phyloP scores from a whole-genome alignment of 1,139 yeast genomes.

The Dujonia santamariae region DNA sequence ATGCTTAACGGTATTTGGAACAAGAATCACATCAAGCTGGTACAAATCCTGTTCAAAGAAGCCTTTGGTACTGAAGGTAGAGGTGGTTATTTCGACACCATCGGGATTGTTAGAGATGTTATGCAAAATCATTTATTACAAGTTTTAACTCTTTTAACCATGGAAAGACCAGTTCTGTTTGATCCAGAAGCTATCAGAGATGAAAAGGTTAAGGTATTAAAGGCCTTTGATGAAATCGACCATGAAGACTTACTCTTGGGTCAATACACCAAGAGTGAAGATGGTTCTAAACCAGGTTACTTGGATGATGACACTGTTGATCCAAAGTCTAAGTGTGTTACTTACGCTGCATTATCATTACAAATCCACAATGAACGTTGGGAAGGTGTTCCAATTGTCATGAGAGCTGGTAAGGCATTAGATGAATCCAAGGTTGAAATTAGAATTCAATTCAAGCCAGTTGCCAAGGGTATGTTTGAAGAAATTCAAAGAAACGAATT shows the following conservation, averaged over 20 bases:
- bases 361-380: conserved; percentile 89
- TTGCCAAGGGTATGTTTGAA: conserved; percentile 76
- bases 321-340: conserved; percentile 77
- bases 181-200: conserved; percentile 94
- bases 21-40: conserved; percentile 67
- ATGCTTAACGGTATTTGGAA: conserved; percentile 86
- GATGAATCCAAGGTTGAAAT: conserved; percentile 93
- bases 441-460: conserved; percentile 87
- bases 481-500: conserved; percentile 88
- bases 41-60: conserved; percentile 92
- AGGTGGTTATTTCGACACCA: conserved; percentile 94
- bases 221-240: conserved; percentile 72
- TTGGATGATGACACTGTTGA: conserved; percentile 91
- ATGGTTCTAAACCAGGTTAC: conserved; percentile 87
- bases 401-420: conserved; percentile 96
- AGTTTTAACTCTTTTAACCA: conserved; percentile 84
- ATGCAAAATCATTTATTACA: conserved; percentile 97
- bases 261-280: conserved; percentile 80
- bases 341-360: conserved; percentile 84
- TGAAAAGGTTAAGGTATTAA: conserved; percentile 90
- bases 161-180: conserved; percentile 92
- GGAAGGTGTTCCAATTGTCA: conserved; percentile 95
- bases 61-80: conserved; percentile 98
- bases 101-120: conserved; percentile 96
- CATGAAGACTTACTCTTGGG: conserved; percentile 73